These are phyloP conservation scores for Strombidium stylifer DNA, from an alignment of 73 alveolate species.

Conservation along the genomic window DNA sequence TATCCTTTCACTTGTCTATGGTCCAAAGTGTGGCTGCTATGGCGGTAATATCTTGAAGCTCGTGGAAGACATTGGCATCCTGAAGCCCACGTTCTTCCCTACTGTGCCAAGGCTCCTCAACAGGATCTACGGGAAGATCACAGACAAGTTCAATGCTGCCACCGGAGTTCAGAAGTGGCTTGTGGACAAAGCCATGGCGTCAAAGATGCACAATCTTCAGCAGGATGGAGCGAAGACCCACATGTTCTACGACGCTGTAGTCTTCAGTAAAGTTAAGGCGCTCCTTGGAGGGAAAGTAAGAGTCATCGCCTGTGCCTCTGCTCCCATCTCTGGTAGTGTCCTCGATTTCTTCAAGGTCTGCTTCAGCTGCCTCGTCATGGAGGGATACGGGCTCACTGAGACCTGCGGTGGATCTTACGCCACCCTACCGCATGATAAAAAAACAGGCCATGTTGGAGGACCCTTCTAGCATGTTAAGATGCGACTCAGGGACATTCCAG, in stretches of 20 bases:
- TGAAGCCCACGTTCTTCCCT: constrained; percentile 70
- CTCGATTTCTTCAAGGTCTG: constrained; percentile 52
- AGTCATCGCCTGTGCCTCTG: constrained; percentile 67
- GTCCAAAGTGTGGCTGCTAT: constrained; percentile 49
- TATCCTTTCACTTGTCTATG: constrained; percentile 25
- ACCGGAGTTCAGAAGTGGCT: constrained; percentile 41
- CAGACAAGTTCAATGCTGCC: constrained; percentile 23
- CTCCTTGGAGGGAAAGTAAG: constrained; percentile 72
- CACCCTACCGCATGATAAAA: constrained; percentile 65
- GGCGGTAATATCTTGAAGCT: constrained; percentile 48
- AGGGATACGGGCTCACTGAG: constrained; percentile 87
- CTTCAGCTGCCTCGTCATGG: constrained; percentile 33
- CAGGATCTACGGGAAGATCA: constrained; percentile 61
- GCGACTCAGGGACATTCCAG: constrained; percentile 92
- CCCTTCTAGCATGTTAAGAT: constrained; percentile 71
- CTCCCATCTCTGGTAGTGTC: constrained; percentile 64
- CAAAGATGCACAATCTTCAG: constrained; percentile 44
- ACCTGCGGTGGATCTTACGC: constrained; percentile 65
- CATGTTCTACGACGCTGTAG: constrained; percentile 54
- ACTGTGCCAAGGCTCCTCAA: constrained; percentile 70
- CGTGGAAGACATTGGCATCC: constrained; percentile 51
- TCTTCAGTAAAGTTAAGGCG: constrained; percentile 51
- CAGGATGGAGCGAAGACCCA: constrained; percentile 46
- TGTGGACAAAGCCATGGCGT: constrained; percentile 50
- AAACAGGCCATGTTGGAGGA: constrained; percentile 92